phyloP scores from a whole-genome alignment of 345 rosid species.

The Combretum micranthum region DNA sequence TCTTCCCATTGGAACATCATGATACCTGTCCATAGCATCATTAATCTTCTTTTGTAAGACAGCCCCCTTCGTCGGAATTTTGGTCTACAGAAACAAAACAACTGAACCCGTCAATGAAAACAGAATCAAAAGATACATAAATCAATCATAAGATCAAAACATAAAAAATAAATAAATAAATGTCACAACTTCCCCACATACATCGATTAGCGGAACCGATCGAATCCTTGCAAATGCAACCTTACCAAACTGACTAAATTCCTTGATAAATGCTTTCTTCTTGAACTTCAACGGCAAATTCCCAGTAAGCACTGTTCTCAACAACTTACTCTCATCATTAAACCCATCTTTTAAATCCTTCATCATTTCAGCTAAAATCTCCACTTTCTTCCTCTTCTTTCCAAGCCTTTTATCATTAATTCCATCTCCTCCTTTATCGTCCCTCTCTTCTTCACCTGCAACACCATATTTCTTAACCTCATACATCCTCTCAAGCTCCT shows the following conservation, averaged over 20 bases:
- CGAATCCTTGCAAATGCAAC: constrained; percentile 85
- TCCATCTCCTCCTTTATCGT: constrained; percentile 11
- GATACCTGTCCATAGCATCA: constrained; percentile 71
- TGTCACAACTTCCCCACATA: constrained; percentile 26
- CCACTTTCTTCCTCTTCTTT: constrained; percentile 81
- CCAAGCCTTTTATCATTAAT: constrained; percentile 36
- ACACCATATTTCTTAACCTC: constrained; percentile 64
- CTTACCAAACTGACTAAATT: constrained; percentile 72
- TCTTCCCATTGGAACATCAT: neutral
- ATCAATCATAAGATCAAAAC: no score
- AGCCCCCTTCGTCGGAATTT: constrained; percentile 83
- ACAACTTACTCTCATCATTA: no score
- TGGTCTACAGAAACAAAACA: constrained; percentile 45
- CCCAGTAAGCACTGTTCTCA: no score
- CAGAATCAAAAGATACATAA: no score
- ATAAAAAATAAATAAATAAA: constrained; percentile 11
- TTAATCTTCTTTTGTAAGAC: constrained; percentile 60
- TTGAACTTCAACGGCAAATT: no score
- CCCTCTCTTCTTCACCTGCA: constrained; percentile 12
- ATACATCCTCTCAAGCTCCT: constrained; percentile 75
- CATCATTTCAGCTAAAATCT: no score
- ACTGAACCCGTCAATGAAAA: constrained; percentile 10
- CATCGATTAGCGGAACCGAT: constrained; percentile 80
- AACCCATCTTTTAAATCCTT: no score
- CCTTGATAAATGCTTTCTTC: constrained; percentile 67